Conservation (phyloP, 306 rosid species). For the Castanospermum australe region DNA sequence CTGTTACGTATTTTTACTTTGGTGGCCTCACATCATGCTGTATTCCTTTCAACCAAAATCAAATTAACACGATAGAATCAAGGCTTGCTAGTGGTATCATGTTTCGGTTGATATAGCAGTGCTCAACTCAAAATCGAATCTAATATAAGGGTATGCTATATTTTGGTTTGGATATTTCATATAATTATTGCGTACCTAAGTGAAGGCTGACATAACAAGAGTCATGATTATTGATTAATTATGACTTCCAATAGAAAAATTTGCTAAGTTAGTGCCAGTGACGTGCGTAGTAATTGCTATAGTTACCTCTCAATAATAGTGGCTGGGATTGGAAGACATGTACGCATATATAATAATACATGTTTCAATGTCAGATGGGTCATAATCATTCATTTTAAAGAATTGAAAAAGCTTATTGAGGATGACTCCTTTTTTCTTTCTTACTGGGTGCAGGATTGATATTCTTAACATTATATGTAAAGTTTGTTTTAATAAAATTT, state of each 20-base stretch:
- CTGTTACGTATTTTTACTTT: not conserved
- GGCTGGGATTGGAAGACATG: not conserved
- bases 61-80: not conserved
- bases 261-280: constrained; percentile 30
- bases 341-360: not conserved
- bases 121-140: not conserved
- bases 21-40: not conserved
- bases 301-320: not conserved
- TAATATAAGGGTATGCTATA: not conserved
- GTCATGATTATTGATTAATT: not conserved
- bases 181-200: not conserved
- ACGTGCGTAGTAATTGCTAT: constrained; percentile 18
- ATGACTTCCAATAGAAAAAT: not conserved
- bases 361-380: not conserved
- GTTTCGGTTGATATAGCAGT: not conserved
- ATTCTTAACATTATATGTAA: no score
- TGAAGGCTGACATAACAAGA: not conserved
- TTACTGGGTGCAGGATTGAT: no score
- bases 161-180: not conserved
- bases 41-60: not conserved
- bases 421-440: no score
- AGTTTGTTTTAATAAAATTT: no score
- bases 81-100: not conserved
- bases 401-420: not conserved
- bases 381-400: not conserved